Evolutionary conservation across 768 basidiomycete species (phyloP).

Genomic region (Lentinula sp.): DNA sequence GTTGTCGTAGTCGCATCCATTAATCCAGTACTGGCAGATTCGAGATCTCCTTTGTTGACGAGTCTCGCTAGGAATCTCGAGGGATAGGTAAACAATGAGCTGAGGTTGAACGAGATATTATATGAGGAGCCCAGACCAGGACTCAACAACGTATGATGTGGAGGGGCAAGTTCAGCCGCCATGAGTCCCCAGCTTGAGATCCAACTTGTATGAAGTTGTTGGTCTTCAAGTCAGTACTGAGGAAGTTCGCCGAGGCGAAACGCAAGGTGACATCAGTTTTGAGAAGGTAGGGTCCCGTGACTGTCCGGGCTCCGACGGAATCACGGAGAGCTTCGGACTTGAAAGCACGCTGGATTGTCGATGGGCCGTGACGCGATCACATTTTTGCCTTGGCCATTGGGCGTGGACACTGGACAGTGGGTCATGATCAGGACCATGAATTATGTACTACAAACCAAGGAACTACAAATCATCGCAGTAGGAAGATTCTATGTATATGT

Average conservation of each 20-base stretch:
- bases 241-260: neutral
- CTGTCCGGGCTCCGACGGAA: no score
- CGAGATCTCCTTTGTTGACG: constrained; percentile 25
- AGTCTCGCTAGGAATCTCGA: constrained; percentile 33
- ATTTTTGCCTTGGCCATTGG: no score
- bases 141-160: neutral
- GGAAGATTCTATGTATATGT: no score
- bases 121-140: constrained; percentile 11
- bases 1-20: constrained; percentile 7
- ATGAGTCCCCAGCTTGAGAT: neutral
- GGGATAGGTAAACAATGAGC: constrained; percentile 30
- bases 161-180: neutral
- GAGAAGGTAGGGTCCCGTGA: no score
- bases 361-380: no score
- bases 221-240: neutral
- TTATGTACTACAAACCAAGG: no score
- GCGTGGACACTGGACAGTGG: no score
- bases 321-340: no score
- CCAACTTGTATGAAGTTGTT: neutral
- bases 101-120: constrained; percentile 37
- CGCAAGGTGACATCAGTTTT: neutral
- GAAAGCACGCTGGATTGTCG: no score
- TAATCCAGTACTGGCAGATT: constrained; percentile 5
- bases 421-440: no score
- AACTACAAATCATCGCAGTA: no score